These are phyloP conservation scores for Xerocomellus dryophilus DNA, from an alignment of 768 basidiomycete genomes.

Conservation along the genomic window DNA sequence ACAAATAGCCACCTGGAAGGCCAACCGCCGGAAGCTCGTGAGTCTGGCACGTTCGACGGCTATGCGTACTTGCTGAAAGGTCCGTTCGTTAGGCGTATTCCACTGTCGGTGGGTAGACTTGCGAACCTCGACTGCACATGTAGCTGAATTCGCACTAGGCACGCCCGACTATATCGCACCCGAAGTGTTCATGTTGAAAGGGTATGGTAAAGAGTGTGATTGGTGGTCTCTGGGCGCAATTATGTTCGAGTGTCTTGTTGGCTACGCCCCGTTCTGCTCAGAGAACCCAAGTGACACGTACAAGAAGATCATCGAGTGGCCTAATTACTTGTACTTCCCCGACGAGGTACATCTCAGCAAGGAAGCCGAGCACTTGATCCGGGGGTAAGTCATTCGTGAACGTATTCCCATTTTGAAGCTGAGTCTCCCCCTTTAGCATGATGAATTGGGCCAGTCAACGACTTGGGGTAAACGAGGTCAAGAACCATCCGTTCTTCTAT, in stretches of 20 bases:
- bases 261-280: conserved; percentile 96
- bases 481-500: conserved; percentile 89
- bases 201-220: conserved; percentile 98
- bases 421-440: conserved; percentile 47
- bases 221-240: conserved; percentile 99
- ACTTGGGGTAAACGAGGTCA: conserved; percentile 80
- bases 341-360: conserved; percentile 92
- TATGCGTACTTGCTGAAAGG: conserved; percentile 2
- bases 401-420: conserved; percentile 4
- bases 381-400: conserved; percentile 50
- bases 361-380: conserved; percentile 89
- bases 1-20: conserved; percentile 98
- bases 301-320: conserved; percentile 98
- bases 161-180: conserved; percentile 77
- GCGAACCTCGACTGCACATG: neutral
- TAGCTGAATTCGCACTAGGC: conserved; percentile 19
- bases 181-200: conserved; percentile 95
- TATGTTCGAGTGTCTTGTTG: conserved; percentile 98
- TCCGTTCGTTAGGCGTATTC: conserved; percentile 76
- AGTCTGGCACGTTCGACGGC: conserved; percentile 16
- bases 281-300: conserved; percentile 98
- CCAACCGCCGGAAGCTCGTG: conserved; percentile 92
- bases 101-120: conserved; percentile 53
- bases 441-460: conserved; percentile 80
- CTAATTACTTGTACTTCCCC: conserved; percentile 85